Percentiles rank a stretch among this genome's conserved stretches.
Evolutionary conservation across 2,329 filamentous ascomycete species (phyloP).

Genomic region (Metarhizium sp.): DNA sequence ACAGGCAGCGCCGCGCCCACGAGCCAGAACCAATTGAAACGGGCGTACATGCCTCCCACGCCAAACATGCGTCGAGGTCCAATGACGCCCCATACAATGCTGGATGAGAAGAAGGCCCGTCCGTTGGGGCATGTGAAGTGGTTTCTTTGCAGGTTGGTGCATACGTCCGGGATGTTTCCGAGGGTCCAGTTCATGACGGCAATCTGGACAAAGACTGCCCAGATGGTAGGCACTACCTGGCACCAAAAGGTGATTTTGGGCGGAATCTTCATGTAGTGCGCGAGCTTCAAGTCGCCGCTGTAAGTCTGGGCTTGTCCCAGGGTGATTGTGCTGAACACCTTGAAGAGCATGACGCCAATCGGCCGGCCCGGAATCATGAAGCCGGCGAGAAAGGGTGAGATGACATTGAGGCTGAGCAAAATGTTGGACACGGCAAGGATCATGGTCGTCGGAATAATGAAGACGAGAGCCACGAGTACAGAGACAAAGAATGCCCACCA

Average conservation of each 20-base stretch:
- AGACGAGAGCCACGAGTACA: too few relatives aligned
- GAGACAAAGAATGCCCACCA: too few relatives aligned
- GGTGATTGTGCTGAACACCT: conserved; percentile 15
- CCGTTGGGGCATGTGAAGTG: too few relatives aligned
- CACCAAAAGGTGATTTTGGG: conserved; percentile 24
- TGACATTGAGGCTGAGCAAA: conserved; percentile 11
- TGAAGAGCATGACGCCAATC: conserved; percentile 13
- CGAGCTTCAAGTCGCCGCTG: conserved; percentile 37
- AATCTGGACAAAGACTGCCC: too few relatives aligned
- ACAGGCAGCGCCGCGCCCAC: conserved; percentile 37
- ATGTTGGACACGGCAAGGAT: conserved; percentile 27
- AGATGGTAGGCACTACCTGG: conserved; percentile 23
- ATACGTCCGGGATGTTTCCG: too few relatives aligned
- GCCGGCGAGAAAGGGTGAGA: too few relatives aligned
- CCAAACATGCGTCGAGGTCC: conserved; percentile 18
- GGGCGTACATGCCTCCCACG: too few relatives aligned
- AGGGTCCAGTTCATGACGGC: too few relatives aligned
- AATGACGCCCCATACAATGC: conserved; percentile 47
- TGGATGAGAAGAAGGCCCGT: conserved; percentile 37
- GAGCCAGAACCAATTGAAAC: too few relatives aligned
- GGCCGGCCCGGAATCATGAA: too few relatives aligned
- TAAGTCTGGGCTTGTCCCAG: conserved; percentile 35
- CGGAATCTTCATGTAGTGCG: conserved; percentile 40
- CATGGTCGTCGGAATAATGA: conserved; percentile 7
- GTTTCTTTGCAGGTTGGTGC: too few relatives aligned